phyloP scores from a whole-genome alignment of 352 stramenopile species.

The Plasmopara viticola region DNA sequence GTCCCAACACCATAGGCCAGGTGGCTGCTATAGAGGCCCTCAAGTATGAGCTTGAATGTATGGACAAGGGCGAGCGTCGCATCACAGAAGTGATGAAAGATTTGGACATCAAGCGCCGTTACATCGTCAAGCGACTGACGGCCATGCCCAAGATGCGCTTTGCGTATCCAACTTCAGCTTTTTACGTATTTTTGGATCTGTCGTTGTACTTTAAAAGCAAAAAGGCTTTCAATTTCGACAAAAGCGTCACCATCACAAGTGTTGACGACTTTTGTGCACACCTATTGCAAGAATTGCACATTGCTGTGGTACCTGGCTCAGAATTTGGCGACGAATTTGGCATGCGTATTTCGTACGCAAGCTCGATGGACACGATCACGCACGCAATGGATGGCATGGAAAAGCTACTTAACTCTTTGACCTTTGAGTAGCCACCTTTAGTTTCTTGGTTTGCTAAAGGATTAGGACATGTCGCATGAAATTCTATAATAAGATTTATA shows the following conservation, averaged over 20 bases:
- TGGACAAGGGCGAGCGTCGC: conserved; percentile 34
- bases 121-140: conserved; percentile 73
- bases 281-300: conserved; percentile 85
- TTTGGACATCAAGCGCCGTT: conserved; percentile 86
- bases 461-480: no score
- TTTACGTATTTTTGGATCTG: conserved; percentile 94
- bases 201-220: conserved; percentile 57
- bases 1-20: conserved; percentile 90
- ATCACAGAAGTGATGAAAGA: conserved; percentile 46
- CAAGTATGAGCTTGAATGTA: no score
- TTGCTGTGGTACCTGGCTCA: conserved; percentile 92
- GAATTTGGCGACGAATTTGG: conserved; percentile 90
- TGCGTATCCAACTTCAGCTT: conserved; percentile 87
- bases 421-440: no score
- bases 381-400: conserved; percentile 63
- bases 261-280: conserved; percentile 84
- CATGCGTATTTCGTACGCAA: conserved; percentile 84
- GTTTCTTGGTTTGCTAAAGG: no score
- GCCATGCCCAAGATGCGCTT: conserved; percentile 82
- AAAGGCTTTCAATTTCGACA: conserved; percentile 29
- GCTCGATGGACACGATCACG: conserved; percentile 41
- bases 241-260: conserved; percentile 38
- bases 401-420: conserved; percentile 45
- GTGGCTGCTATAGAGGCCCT: conserved; percentile 87
- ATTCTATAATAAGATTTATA: no score